A percentile compares a stretch with the other conserved stretches of the same genome.
Evolutionary conservation across 1,139 yeast genomes (phyloP).

Genomic region (Magnusiomyces fungicola): DNA sequence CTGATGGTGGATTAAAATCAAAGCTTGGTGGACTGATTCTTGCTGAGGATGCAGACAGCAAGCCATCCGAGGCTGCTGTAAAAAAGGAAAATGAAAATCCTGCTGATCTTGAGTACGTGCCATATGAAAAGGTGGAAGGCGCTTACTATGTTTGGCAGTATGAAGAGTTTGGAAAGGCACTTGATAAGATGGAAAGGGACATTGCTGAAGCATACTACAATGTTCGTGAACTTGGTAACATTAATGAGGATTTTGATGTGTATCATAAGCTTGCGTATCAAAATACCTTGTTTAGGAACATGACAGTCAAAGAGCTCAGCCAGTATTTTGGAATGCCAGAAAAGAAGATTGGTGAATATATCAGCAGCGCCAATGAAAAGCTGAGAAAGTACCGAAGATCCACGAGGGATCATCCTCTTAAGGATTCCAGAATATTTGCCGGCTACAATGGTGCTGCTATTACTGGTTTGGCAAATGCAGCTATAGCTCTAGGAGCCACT

Average conservation of each 20-base stretch:
- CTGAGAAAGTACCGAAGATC: conserved; percentile 25
- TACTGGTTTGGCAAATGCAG: conserved; percentile 33
- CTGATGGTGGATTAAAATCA: conserved; percentile 1
- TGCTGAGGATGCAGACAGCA: conserved; percentile 34
- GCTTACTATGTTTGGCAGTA: conserved; percentile 35
- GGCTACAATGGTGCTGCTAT: conserved; percentile 36
- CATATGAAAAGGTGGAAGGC: conserved; percentile 27
- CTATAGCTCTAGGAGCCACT: conserved; percentile 15
- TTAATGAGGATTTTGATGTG: conserved; percentile 30
- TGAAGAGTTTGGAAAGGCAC: conserved; percentile 30
- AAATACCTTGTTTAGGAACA: conserved; percentile 28
- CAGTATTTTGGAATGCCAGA: conserved; percentile 28
- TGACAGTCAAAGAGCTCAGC: conserved; percentile 26
- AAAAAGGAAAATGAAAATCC: neutral
- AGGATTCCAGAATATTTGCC: conserved; percentile 31
- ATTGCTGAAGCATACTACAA: conserved; percentile 34
- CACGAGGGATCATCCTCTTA: conserved; percentile 27
- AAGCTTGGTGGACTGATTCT: conserved; percentile 25
- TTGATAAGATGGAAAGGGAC: conserved; percentile 29
- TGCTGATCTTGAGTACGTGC: neutral
- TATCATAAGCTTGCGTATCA: conserved; percentile 28
- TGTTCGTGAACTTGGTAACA: conserved; percentile 34
- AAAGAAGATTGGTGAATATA: conserved; percentile 21
- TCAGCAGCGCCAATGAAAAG: conserved; percentile 9
- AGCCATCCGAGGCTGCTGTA: conserved; percentile 10